These are phyloP conservation scores for Fusarium equiseti DNA, from an alignment of 2,329 filamentous ascomycete species.

Conservation along the genomic window DNA sequence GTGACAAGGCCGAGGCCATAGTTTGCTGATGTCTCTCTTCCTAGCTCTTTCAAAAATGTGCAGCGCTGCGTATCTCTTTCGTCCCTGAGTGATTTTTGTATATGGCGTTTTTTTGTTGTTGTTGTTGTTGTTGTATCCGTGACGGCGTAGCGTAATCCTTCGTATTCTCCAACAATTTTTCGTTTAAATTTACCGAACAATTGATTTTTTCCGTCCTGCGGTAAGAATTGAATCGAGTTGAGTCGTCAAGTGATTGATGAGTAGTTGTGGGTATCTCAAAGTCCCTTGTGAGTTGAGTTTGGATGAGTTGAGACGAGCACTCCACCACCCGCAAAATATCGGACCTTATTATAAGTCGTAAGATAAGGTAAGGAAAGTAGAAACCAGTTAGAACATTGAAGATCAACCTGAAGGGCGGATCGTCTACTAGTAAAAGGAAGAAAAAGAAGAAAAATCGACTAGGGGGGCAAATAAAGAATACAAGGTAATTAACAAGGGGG, in stretches of 20 bases:
- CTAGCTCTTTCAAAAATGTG: constrained; percentile 7
- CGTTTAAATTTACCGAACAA: constrained; percentile 7
- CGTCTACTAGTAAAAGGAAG: constrained; percentile 24
- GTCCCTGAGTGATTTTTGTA: constrained; percentile 13
- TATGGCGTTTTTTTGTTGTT: neutral
- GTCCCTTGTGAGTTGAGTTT: constrained; percentile 7
- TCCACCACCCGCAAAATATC: constrained; percentile 20
- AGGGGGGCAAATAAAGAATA: constrained; percentile 7
- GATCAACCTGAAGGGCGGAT: constrained; percentile 33
- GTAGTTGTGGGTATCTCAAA: constrained; percentile 33
- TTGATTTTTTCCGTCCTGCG: constrained; percentile 38
- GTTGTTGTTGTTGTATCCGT: constrained; percentile 1
- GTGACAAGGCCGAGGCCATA: constrained; percentile 40
- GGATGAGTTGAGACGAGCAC: neutral
- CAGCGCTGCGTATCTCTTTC: constrained; percentile 2
- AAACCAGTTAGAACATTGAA: constrained; percentile 28
- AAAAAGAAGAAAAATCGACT: constrained; percentile 18
- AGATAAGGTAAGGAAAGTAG: constrained; percentile 6
- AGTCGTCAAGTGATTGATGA: constrained; percentile 11
- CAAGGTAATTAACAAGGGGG: constrained; percentile 27
- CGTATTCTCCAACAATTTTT: constrained; percentile 4
- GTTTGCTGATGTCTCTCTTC: constrained; percentile 6
- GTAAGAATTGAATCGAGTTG: constrained; percentile 26
- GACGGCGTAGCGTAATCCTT: constrained; percentile 12
- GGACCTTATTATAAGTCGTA: constrained; percentile 24